These are phyloP conservation scores for Ramularia collo-cygni DNA, from an alignment of 2,329 filamentous ascomycete genomes.

Conservation along the genomic window DNA sequence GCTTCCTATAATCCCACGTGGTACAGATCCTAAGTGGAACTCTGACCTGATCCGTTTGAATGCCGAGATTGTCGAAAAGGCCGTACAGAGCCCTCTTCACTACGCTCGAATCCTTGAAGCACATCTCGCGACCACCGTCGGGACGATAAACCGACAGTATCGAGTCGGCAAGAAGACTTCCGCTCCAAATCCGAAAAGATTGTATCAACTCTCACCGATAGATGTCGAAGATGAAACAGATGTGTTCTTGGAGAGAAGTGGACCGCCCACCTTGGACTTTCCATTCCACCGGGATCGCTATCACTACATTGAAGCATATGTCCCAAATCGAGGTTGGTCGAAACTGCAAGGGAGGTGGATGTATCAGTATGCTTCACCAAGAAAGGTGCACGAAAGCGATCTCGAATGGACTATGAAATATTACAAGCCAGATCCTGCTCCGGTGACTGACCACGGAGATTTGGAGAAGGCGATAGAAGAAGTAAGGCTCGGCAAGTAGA, in stretches of 20 bases:
- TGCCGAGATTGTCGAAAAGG: conserved; percentile 40
- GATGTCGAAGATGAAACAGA: conserved; percentile 46
- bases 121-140: conserved; percentile 43
- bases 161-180: conserved; percentile 11
- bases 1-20: conserved; percentile 47
- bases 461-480: too few species aligned
- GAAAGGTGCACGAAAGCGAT: conserved; percentile 34
- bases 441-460: too few species aligned
- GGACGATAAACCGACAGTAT: conserved; percentile 35
- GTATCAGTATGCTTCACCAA: conserved; percentile 35
- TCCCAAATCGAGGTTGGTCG: conserved; percentile 52
- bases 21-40: conserved; percentile 47
- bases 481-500: too few species aligned
- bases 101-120: conserved; percentile 45
- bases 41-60: conserved; percentile 37
- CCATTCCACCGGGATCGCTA: conserved; percentile 53
- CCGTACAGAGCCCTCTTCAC: conserved; percentile 43
- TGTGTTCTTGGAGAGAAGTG: conserved; percentile 44
- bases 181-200: conserved; percentile 18
- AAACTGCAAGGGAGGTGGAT: conserved; percentile 42
- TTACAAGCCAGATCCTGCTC: conserved; percentile 5
- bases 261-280: conserved; percentile 47
- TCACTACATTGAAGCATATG: conserved; percentile 51
- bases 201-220: conserved; percentile 41
- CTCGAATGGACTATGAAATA: conserved; percentile 26